A percentile compares a stretch with the other conserved stretches of the same genome.
Evolutionary conservation across 2,329 filamentous ascomycete genomes (phyloP).

Genomic region (Didymella segeticola): DNA sequence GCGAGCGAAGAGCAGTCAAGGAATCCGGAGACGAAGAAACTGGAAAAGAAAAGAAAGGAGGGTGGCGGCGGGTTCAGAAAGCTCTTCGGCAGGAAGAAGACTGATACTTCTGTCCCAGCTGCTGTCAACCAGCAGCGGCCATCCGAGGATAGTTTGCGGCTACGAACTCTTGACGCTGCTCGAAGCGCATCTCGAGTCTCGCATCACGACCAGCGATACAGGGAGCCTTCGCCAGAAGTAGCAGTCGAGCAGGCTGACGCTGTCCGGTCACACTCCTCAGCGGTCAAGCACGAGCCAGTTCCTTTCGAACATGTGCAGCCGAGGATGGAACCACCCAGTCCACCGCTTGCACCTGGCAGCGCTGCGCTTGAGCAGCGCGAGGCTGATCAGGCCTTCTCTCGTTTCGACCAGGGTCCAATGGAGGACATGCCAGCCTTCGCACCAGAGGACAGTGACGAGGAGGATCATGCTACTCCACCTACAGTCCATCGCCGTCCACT

Average conservation of each 20-base stretch:
- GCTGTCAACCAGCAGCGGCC: slow-evolving; percentile 21
- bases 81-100: slow-evolving; percentile 50
- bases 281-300: slow-evolving; percentile 33
- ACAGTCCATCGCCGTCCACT: slow-evolving; percentile 31
- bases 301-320: slow-evolving; percentile 3
- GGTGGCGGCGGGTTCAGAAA: slow-evolving; percentile 47
- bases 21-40: slow-evolving; percentile 38
- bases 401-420: slow-evolving; percentile 89
- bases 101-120: slow-evolving; percentile 25
- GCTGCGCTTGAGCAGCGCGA: slow-evolving; percentile 66
- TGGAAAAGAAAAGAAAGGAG: slow-evolving; percentile 49
- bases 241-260: slow-evolving; percentile 32
- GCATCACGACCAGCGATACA: slow-evolving; percentile 28
- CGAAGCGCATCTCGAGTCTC: slow-evolving; percentile 38
- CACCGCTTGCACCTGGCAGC: slow-evolving; percentile 64
- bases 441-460: slow-evolving; percentile 56
- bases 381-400: slow-evolving; percentile 67
- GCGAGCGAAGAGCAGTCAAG: slow-evolving; percentile 30
- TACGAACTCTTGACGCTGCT: slow-evolving; percentile 26
- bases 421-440: slow-evolving; percentile 84
- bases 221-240: slow-evolving; percentile 35
- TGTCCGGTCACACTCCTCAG: slow-evolving; percentile 28
- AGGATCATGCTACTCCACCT: slow-evolving; percentile 26
- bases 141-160: slow-evolving; percentile 27
- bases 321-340: slow-evolving; percentile 47